Evolutionary conservation across 2,329 filamentous ascomycete genomes (phyloP), one percentile per base, ranked within the genome.

Genomic region (Onygena corvina): DNA sequence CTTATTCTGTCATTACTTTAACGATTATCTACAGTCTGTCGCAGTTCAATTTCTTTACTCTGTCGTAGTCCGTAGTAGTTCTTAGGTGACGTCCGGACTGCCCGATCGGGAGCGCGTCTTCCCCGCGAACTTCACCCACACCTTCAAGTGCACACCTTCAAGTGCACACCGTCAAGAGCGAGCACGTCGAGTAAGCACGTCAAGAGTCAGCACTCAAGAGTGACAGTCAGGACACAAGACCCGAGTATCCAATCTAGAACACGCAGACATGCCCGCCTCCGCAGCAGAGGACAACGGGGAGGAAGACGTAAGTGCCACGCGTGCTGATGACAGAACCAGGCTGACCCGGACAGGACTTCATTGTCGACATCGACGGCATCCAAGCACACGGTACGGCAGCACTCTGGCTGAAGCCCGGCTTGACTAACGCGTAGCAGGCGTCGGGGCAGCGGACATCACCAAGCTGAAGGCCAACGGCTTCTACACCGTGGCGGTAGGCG

Each of bases 361-460:
- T 84, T 54, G 68, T 83, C 49, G 79, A 83, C 57, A 79, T 84
- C 51, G 81, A 84, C 52, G 69, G 72, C 38, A 76, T 84, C 27
- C 80, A 83, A 62, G 72, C 76, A 29, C 79, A 84, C 61, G 81
- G 77, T 76, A 14, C 29, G 12, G 9, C 27, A 18, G 34, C 16
- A 11, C 18, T 45, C 20, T 40, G 36, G 6, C 38, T 18, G 21
- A 25, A n/a, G 33, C 35, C 29, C 25, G 46, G 29, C 7, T 14
- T 14, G 25, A 27, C 18, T 31, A 45, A 23, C 25, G 52, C 16
- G 36, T 27, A 16, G 4, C 48, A 77, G 76, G 80, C 35, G 79
- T 84, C 55, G 76, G 76, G 49, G 77, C 76, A 27, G 71, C 76
- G 2, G 81, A 84, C 59, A 83, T 84, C 55, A 69, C 71, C 5